These are phyloP conservation scores for Nemania sp. DNA, from an alignment of 2,329 filamentous ascomycete genomes.

Conservation along the genomic window DNA sequence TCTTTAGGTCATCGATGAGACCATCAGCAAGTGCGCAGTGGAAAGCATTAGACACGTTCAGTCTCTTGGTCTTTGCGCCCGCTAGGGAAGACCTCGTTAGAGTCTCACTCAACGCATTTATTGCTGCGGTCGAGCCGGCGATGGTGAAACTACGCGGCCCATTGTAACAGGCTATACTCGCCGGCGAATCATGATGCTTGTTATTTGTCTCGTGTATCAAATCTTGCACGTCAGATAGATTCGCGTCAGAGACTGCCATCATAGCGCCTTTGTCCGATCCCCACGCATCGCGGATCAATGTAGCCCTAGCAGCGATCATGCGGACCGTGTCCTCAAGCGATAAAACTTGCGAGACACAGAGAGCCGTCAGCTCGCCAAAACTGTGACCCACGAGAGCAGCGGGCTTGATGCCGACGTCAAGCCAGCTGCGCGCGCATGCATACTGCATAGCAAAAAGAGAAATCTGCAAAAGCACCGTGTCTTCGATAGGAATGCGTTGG, in stretches of 20 bases:
- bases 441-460: conserved; percentile 47
- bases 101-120: conserved; percentile 22
- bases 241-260: conserved; percentile 40
- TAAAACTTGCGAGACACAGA: conserved; percentile 42
- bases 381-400: conserved; percentile 44
- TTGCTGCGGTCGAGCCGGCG: conserved; percentile 40
- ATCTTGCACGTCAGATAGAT: neutral
- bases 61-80: conserved; percentile 36
- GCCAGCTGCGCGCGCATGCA: conserved; percentile 41
- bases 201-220: too few relatives aligned
- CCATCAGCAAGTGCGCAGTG: too few relatives aligned
- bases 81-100: too few relatives aligned
- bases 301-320: conserved; percentile 36
- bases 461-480: conserved; percentile 42
- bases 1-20: too few relatives aligned
- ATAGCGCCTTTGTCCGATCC: conserved; percentile 43
- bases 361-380: conserved; percentile 47
- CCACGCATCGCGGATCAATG: conserved; percentile 40
- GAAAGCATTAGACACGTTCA: conserved; percentile 39
- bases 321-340: conserved; percentile 38
- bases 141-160: conserved; percentile 47
- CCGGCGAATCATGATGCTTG: too few relatives aligned
- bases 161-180: conserved; percentile 51
- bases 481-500: conserved; percentile 23
- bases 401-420: conserved; percentile 39